Conservation (phyloP, 805 yeast genomes). For the Lipomyces japonicus region DNA sequence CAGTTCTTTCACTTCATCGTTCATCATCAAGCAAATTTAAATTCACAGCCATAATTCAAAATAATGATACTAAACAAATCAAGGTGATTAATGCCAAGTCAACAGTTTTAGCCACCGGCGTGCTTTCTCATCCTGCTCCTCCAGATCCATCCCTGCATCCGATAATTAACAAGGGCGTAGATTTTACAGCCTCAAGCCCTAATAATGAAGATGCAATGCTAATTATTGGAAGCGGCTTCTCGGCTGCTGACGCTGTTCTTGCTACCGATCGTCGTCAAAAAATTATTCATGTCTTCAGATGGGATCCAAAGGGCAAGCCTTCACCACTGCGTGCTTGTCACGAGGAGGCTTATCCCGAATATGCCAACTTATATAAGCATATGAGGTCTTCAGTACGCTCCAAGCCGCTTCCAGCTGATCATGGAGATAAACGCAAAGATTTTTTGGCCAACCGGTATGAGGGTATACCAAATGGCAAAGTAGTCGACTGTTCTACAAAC, state of each 20-base stretch:
- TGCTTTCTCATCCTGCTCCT: conserved; percentile 28
- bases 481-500: conserved; percentile 7
- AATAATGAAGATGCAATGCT: conserved; percentile 16
- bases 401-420: no score
- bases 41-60: conserved; percentile 10
- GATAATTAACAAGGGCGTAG: conserved; percentile 1
- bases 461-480: conserved; percentile 18
- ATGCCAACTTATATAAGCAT: conserved; percentile 29
- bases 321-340: conserved; percentile 35
- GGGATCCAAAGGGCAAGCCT: conserved; percentile 30
- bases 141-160: conserved; percentile 28
- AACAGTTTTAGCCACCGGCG: conserved; percentile 34
- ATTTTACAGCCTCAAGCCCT: conserved; percentile 4
- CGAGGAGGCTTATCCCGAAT: conserved; percentile 37
- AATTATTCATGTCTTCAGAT: conserved; percentile 33
- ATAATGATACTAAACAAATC: conserved; percentile 16
- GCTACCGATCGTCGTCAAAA: conserved; percentile 7
- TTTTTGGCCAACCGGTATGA: conserved; percentile 19
- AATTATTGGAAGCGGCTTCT: conserved; percentile 37
- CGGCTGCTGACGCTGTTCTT: conserved; percentile 38
- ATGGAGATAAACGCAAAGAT: not conserved
- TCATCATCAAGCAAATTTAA: conserved; percentile 8
- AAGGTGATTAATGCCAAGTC: conserved; percentile 4
- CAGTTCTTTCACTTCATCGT: conserved; percentile 25
- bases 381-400: conserved; percentile 31